Conservation (phyloP, 768 basidiomycete genomes). For the Trametes villosa region DNA sequence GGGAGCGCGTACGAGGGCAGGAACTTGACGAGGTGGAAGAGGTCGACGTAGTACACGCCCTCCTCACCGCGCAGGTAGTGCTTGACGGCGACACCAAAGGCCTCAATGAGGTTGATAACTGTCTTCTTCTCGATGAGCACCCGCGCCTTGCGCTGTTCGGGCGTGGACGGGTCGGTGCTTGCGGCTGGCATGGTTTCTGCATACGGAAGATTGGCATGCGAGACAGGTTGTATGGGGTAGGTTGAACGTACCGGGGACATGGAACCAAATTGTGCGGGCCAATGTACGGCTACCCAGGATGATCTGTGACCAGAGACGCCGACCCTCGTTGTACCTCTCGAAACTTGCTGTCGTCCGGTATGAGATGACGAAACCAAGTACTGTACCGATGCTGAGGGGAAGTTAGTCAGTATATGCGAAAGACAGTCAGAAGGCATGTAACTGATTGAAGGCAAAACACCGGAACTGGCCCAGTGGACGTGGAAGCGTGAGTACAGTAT, state of each 20-base stretch:
- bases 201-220: not conserved
- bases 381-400: constrained; percentile 56
- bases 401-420: constrained; percentile 25
- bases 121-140: constrained; percentile 70
- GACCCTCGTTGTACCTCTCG: constrained; percentile 77
- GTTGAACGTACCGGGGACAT: constrained; percentile 54
- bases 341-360: constrained; percentile 75
- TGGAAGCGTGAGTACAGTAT: too few species aligned
- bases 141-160: constrained; percentile 47
- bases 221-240: not conserved
- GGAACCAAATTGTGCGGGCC: constrained; percentile 69
- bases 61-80: constrained; percentile 69
- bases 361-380: constrained; percentile 75
- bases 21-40: constrained; percentile 73
- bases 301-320: constrained; percentile 72
- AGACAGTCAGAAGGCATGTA: too few species aligned
- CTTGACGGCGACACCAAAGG: constrained; percentile 66
- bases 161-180: constrained; percentile 19
- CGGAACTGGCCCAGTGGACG: too few species aligned
- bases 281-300: constrained; percentile 58
- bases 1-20: constrained; percentile 68
- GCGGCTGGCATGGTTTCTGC: constrained; percentile 34
- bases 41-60: constrained; percentile 46
- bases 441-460: too few species aligned
- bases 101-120: constrained; percentile 67